Base-by-base conservation (phyloP, 2,329 filamentous ascomycete genomes). In the Colletotrichum navitas region DNA sequence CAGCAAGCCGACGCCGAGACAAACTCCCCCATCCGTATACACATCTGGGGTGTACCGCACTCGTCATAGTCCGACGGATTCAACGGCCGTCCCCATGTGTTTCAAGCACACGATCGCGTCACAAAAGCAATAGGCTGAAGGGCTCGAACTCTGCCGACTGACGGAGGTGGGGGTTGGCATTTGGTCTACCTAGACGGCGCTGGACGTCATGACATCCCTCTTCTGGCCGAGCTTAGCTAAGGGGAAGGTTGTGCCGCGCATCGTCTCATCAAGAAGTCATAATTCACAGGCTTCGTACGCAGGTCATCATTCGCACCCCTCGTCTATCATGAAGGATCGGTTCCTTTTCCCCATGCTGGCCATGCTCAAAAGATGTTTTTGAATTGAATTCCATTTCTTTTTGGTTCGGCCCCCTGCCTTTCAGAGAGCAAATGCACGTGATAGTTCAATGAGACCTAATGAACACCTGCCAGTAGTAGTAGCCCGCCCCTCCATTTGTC, bases 391-490 rank as follows among this genome's bases (percentile, higher is more conserved):
- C 55, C 69, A 68, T 71, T 71, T 63, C 61, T 63, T 63, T 71
- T 71, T 54, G 47, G 54, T 68, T 54, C 63, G 82, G 83, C 81
- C 82, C 79, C 82, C 79, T 75, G 77, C 79, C 78, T 79, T 79
- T 83, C 83, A 81, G 80, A 82, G 85, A 85, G 85, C 85, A 86
- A 84, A 87, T 88, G 86, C 85, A 85, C 83, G 83, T 84, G 84
- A 85, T 84, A 85, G 86, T 86, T 88, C 86, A 85, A 86, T 87
- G 84, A 87, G 85, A 86, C 85, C 81, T 86, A 86, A 82, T 87
- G 82, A 89, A 89, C 87, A 89, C 87, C 87, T 81, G 84, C 84
- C 85, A 72, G 49, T 68, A 71, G 69, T 72, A 64, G 66, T 83
- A 87, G 82, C 85, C 83, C 86, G 82, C 83, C 69, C 69, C 65